phyloP scores from a whole-genome alignment of 805 yeast species.

The Lachancea lanzarotensis region DNA sequence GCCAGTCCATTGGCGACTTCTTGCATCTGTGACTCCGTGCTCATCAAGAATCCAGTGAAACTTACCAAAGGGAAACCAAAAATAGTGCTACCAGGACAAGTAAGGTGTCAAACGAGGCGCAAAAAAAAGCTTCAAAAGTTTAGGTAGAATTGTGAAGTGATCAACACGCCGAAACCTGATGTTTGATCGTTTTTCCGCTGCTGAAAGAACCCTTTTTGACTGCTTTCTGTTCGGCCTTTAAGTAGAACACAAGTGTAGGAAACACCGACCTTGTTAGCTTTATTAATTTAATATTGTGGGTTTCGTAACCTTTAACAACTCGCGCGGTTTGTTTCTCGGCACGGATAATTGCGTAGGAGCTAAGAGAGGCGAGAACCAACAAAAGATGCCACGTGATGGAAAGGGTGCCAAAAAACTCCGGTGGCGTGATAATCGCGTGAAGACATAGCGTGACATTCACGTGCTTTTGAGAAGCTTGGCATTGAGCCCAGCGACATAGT shows the following conservation, averaged over 20 bases:
- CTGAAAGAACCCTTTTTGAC: background rate
- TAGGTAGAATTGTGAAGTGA: too few relatives aligned
- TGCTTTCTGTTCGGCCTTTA: background rate
- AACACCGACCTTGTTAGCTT: background rate
- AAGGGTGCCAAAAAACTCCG: background rate
- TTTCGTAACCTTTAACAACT: background rate
- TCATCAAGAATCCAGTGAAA: background rate
- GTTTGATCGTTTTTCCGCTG: too few relatives aligned
- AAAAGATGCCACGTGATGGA: background rate
- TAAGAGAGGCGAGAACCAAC: background rate
- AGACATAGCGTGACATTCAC: background rate
- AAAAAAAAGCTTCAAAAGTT: too few relatives aligned
- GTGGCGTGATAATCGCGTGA: background rate
- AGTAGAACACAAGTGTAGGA: background rate
- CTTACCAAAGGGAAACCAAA: background rate
- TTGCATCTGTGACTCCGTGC: constrained; percentile 1
- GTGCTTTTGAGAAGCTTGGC: background rate
- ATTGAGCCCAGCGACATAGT: too few relatives aligned
- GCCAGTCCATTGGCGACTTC: background rate
- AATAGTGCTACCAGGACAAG: background rate
- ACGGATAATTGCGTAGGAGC: background rate
- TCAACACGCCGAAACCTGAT: too few relatives aligned
- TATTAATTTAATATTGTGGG: background rate
- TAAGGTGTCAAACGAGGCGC: too few relatives aligned
- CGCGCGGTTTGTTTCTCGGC: background rate